phyloP scores from a whole-genome alignment of 371 early-diverging fungal genomes.

The Syncephalastrum racemosum region DNA sequence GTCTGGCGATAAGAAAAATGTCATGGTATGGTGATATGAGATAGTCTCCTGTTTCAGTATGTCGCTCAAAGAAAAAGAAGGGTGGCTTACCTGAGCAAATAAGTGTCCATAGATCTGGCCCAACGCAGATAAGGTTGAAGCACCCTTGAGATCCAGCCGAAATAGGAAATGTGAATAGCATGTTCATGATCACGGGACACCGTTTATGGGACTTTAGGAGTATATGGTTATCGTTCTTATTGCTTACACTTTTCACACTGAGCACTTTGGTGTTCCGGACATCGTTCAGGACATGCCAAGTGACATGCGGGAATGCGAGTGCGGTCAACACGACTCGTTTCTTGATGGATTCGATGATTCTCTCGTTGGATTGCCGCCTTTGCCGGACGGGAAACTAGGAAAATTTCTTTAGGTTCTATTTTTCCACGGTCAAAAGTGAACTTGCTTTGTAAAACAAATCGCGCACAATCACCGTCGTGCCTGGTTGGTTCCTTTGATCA shows the following conservation, averaged over 20 bases:
- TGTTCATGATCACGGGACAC: too few species aligned
- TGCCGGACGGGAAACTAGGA: conserved; percentile 62
- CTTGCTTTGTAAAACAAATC: conserved; percentile 74
- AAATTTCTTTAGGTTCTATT: not conserved
- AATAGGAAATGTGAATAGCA: too few species aligned
- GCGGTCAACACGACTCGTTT: conserved; percentile 51
- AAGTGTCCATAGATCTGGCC: conserved; percentile 15
- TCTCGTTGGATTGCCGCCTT: conserved; percentile 23
- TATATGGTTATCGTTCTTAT: too few species aligned
- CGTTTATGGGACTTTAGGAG: too few species aligned
- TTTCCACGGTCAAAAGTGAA: not conserved
- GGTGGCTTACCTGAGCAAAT: conserved; percentile 7
- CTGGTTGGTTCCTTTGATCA: conserved; percentile 35
- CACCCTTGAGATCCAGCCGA: too few species aligned
- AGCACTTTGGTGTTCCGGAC: conserved; percentile 38
- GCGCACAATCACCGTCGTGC: conserved; percentile 60
- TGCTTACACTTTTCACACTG: conserved; percentile 43
- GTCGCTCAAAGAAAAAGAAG: too few species aligned
- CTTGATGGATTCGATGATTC: conserved; percentile 45
- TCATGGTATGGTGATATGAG: too few species aligned
- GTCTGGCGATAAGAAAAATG: too few species aligned
- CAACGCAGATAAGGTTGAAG: conserved; percentile 2
- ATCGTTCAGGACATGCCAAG: conserved; percentile 48
- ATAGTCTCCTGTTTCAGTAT: too few species aligned
- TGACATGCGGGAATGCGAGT: conserved; percentile 44